Conservation (phyloP, 2,329 filamentous ascomycete species). For the Periconia sp. region DNA sequence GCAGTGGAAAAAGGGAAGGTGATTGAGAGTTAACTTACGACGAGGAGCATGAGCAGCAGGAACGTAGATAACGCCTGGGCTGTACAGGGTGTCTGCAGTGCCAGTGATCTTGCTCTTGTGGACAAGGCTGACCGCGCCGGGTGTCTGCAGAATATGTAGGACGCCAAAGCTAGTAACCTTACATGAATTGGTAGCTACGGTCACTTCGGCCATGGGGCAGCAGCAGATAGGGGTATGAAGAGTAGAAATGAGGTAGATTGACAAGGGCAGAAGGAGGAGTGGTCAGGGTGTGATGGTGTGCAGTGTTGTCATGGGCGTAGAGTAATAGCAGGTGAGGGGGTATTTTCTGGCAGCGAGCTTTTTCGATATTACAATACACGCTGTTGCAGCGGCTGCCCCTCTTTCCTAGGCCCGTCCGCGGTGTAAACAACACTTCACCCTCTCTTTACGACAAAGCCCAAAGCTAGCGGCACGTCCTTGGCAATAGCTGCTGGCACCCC, state of each 20-base stretch:
- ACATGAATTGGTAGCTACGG: no score
- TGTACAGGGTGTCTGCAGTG: background rate
- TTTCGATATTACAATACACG: no score
- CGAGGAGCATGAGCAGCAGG: background rate
- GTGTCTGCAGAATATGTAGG: background rate
- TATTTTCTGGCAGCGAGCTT: no score
- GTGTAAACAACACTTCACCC: slow-evolving; percentile 4
- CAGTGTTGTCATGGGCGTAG: no score
- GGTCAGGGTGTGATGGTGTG: no score
- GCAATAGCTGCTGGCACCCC: slow-evolving; percentile 52
- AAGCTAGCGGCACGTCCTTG: slow-evolving; percentile 21
- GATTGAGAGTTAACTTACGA: background rate
- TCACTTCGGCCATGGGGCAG: no score
- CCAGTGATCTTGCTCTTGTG: background rate
- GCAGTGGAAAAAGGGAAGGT: background rate
- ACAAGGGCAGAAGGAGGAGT: no score
- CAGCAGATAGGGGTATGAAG: background rate
- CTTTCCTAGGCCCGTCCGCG: no score
- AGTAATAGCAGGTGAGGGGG: no score
- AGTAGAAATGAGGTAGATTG: no score
- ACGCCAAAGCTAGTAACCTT: background rate
- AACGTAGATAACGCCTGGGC: background rate
- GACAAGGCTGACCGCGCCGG: background rate
- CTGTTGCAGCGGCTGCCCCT: no score
- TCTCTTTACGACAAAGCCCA: slow-evolving; percentile 15